Percentiles rank a stretch among this genome's conserved stretches.
phyloP scores from a whole-genome alignment of 2,329 filamentous ascomycete species.

The Bimuria novae-zelandiae region DNA sequence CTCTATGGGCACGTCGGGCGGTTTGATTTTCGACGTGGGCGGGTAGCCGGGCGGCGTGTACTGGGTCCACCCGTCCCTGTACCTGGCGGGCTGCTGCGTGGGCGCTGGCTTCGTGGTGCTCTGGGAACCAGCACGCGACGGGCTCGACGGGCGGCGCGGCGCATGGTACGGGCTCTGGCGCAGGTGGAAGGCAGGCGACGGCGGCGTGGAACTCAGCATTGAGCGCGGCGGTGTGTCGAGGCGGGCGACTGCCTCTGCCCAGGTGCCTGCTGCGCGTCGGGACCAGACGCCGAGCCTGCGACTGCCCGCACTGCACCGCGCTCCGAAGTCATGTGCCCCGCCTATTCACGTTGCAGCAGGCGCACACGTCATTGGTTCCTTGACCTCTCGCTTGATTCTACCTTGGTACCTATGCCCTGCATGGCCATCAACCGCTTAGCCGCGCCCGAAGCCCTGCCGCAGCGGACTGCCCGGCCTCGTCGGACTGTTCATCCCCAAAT shows the following conservation, averaged over 20 bases:
- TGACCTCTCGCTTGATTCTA: too few relatives aligned
- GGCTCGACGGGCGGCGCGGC: conserved; percentile 37
- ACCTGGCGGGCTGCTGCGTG: too few relatives aligned
- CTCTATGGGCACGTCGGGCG: conserved; percentile 26
- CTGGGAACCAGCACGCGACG: conserved; percentile 29
- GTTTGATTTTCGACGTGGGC: conserved; percentile 43
- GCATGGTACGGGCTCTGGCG: conserved; percentile 39
- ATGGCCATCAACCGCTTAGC: background rate
- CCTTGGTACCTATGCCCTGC: too few relatives aligned
- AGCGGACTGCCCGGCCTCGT: conserved; percentile 30
- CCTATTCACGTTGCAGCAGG: too few relatives aligned
- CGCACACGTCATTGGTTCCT: too few relatives aligned
- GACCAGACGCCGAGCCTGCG: too few relatives aligned
- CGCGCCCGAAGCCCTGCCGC: conserved; percentile 28
- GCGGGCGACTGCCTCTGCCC: background rate
- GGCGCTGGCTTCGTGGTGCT: too few relatives aligned
- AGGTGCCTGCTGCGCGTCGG: background rate
- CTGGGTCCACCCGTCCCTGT: conserved; percentile 58
- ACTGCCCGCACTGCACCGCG: too few relatives aligned
- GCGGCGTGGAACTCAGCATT: conserved; percentile 44
- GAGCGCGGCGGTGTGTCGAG: background rate
- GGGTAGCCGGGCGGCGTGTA: conserved; percentile 57
- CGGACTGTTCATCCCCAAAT: conserved; percentile 12
- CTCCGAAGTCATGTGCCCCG: too few relatives aligned
- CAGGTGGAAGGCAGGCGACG: conserved; percentile 43